Percentiles rank a stretch among this genome's conserved stretches.
phyloP scores from a whole-genome alignment of 177 flowering plant species.

The Telopea speciosissima region DNA sequence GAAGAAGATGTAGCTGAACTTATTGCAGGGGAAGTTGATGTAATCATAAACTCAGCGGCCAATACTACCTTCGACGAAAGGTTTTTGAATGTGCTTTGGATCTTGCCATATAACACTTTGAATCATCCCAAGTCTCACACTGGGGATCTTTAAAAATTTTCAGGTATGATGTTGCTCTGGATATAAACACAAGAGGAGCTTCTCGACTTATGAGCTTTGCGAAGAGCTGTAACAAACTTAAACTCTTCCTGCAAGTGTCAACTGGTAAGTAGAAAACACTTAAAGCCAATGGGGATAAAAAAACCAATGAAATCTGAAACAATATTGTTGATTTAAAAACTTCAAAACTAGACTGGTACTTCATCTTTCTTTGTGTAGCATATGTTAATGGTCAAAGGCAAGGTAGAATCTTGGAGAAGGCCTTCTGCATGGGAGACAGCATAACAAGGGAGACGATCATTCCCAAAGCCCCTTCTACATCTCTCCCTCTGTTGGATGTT shows the following conservation, averaged over 20 bases:
- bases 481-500: conserved; percentile 45
- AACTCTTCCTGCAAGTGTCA: conserved; percentile 84
- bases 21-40: conserved; percentile 60
- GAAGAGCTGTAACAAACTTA: conserved; percentile 69
- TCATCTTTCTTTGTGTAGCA: conserved; percentile 34
- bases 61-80: conserved; percentile 94
- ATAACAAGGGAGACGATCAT: conserved; percentile 43
- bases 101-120: neutral
- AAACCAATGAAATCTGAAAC: too few relatives aligned
- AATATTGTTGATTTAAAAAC: neutral
- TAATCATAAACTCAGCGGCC: conserved; percentile 85
- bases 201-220: conserved; percentile 69
- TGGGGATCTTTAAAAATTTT: conserved; percentile 1
- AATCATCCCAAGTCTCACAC: neutral
- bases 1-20: conserved; percentile 33
- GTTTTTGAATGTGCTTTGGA: conserved; percentile 15
- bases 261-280: conserved; percentile 49
- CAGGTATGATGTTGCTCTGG: conserved; percentile 83
- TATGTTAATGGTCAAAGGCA: conserved; percentile 90
- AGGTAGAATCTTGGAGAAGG: conserved; percentile 71
- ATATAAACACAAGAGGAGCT: conserved; percentile 87
- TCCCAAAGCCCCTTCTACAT: conserved; percentile 19
- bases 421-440: conserved; percentile 61
- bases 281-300: neutral
- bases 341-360: neutral